Percentiles rank a stretch among this genome's conserved stretches.
phyloP scores from a whole-genome alignment of 805 yeast species.

The Barnettozyma siamensis region DNA sequence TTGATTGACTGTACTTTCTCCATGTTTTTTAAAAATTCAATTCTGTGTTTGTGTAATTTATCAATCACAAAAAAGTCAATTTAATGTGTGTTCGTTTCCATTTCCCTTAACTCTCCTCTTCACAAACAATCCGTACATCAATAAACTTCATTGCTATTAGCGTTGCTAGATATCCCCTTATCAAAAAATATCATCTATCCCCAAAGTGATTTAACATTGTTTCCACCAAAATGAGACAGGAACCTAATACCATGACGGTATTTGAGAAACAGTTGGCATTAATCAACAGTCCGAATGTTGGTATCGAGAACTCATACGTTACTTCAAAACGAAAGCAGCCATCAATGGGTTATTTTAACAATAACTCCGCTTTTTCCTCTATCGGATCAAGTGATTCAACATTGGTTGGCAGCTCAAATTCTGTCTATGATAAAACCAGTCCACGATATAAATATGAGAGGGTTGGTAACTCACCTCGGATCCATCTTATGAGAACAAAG shows the following conservation, averaged over 20 bases:
- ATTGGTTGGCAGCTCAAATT: conserved; percentile 4
- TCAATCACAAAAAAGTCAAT: too few relatives aligned
- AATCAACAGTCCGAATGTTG: conserved; percentile 10
- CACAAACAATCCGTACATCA: too few relatives aligned
- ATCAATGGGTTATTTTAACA: not conserved
- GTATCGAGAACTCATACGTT: not conserved
- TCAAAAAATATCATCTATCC: too few relatives aligned
- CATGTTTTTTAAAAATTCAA: too few relatives aligned
- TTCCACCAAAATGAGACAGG: conserved; percentile 8
- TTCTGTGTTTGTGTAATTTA: too few relatives aligned
- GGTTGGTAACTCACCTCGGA: not conserved
- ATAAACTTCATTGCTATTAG: too few relatives aligned
- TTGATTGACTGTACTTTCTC: too few relatives aligned
- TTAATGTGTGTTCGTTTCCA: too few relatives aligned
- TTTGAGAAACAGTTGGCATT: conserved; percentile 19
- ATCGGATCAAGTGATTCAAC: conserved; percentile 9
- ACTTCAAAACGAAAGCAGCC: not conserved
- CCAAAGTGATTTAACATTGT: too few relatives aligned
- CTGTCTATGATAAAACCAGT: not conserved
- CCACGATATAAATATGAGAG: not conserved
- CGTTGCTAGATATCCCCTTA: too few relatives aligned
- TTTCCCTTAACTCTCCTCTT: too few relatives aligned
- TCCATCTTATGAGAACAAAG: not conserved
- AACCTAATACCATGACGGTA: conserved; percentile 15
- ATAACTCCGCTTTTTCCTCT: conserved; percentile 2